A percentile compares a stretch with the other conserved stretches of the same genome.
Conservation (phyloP, 345 rosid species). For the Salix viminalis region DNA sequence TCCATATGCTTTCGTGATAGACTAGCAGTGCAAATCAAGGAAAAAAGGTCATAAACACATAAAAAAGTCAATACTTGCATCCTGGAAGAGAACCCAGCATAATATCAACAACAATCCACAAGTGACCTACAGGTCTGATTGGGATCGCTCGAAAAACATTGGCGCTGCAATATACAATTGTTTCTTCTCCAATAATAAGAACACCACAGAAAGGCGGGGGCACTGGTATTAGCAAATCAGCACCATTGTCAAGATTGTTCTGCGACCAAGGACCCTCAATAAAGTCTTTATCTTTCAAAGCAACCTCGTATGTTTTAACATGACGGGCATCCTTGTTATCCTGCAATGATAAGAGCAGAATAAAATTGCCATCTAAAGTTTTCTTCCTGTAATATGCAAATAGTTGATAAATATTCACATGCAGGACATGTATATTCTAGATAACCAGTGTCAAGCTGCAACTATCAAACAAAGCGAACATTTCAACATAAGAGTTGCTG, state of each 20-base stretch:
- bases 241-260: constrained; percentile 93
- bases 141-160: constrained; percentile 80
- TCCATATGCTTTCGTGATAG: constrained; percentile 88
- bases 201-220: constrained; percentile 99
- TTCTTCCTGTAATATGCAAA: neutral
- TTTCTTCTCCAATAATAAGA: constrained; percentile 91
- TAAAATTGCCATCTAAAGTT: constrained; percentile 4
- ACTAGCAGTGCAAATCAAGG: constrained; percentile 36
- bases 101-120: constrained; percentile 2
- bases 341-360: constrained; percentile 33
- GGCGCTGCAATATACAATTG: constrained; percentile 87
- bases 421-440: too few species aligned
- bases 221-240: constrained; percentile 86
- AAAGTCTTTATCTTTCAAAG: constrained; percentile 91
- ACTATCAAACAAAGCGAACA: neutral
- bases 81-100: neutral
- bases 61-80: neutral
- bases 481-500: neutral
- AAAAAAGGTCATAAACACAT: constrained; percentile 16
- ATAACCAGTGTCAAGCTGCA: neutral
- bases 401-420: neutral
- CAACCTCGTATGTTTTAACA: constrained; percentile 93
- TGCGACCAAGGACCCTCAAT: constrained; percentile 96
- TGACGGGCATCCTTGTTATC: constrained; percentile 99
- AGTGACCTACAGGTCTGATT: constrained; percentile 64